Conservation (phyloP, 257 asterid genomes). For the Marsdenia floribunda region DNA sequence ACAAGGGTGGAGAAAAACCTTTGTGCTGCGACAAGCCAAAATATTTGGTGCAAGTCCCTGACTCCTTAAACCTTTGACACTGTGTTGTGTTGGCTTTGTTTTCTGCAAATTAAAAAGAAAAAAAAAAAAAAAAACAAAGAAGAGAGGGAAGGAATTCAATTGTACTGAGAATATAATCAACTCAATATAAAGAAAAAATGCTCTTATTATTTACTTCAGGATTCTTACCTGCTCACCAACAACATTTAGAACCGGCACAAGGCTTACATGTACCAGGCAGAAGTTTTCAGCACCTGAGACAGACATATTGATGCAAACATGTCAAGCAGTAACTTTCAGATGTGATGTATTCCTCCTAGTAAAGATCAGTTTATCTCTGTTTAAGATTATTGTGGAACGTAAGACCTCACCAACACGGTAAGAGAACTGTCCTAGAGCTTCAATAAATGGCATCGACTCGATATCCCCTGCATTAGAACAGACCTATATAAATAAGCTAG, state of each 20-base stretch:
- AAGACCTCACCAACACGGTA: slow-evolving; percentile 73
- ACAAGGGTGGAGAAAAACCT: slow-evolving; percentile 33
- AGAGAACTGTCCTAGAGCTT: slow-evolving; percentile 91
- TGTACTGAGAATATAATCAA: neutral
- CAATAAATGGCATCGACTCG: slow-evolving; percentile 92
- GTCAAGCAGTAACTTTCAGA: neutral
- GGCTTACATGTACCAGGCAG: slow-evolving; percentile 92
- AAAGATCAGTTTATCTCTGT: neutral
- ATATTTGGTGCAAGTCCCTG: slow-evolving; percentile 78
- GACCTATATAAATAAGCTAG: neutral
- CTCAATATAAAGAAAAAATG: neutral
- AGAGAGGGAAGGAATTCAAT: slow-evolving; percentile 2
- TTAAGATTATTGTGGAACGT: neutral
- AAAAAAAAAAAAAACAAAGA: no score
- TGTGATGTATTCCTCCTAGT: neutral
- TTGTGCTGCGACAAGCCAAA: slow-evolving; percentile 92
- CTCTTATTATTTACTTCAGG: slow-evolving; percentile 1
- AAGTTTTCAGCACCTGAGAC: slow-evolving; percentile 80
- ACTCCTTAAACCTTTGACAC: slow-evolving; percentile 88
- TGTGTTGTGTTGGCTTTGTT: slow-evolving; percentile 98
- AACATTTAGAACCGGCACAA: slow-evolving; percentile 77
- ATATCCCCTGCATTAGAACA: slow-evolving; percentile 65
- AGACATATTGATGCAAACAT: slow-evolving; percentile 9
- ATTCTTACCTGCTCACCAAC: slow-evolving; percentile 85
- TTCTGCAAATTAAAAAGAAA: slow-evolving; percentile 43